Base-by-base conservation (phyloP, 371 early-diverging fungal genomes). In the Basidiobolus heterosporus region DNA sequence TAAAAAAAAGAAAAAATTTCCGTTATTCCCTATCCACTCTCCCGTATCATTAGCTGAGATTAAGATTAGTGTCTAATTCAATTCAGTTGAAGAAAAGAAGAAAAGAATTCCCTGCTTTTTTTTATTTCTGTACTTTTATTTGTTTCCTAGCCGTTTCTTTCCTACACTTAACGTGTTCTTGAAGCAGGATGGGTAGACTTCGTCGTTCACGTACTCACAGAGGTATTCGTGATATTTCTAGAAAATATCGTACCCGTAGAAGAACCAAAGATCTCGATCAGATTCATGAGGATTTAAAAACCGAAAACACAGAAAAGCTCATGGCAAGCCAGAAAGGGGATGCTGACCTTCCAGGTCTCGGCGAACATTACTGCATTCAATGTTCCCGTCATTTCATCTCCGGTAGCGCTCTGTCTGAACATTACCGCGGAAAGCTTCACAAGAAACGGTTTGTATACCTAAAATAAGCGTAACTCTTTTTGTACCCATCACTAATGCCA, bases 201-300 rank as follows among this genome's bases (percentile, higher is more conserved):
- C 70, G 73, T 18, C 67, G 69, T 36, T 71, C 70, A 56, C 67
- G 77, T 45, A 69, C 61, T 47, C 78, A 78, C 52, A 65, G 67
- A 53, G 66, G 69, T 45, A 82, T 71, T 38, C 59, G 72, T 44
- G 74, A 75, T 51, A 54, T 60, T 47, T 66, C 62, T 40, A 65
- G 70, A 50, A 71, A 72, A 60, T 59, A 64, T 48, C 60, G 75
- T 41, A 72, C 75, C 15, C 60, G 73, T 51, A 69, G 70, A 45
- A 75, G 79, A 50, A 67, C 73, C 41, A 75, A 80, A 60, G 84
- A 84, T 67, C 69, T 89, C 5, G 92, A 92, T 67, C 88, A 90
- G 69, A 80, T 92, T 55, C 80, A 82, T 49, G 80, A 83, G 21
- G 91, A 92, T 61, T 56, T 92, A 48, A 59, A 64, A 49, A 74